Percentiles rank a stretch among this genome's conserved stretches.
These are phyloP conservation scores for Drechslerella coelobrocha DNA, from an alignment of 2,329 filamentous ascomycete genomes.

Conservation along the genomic window DNA sequence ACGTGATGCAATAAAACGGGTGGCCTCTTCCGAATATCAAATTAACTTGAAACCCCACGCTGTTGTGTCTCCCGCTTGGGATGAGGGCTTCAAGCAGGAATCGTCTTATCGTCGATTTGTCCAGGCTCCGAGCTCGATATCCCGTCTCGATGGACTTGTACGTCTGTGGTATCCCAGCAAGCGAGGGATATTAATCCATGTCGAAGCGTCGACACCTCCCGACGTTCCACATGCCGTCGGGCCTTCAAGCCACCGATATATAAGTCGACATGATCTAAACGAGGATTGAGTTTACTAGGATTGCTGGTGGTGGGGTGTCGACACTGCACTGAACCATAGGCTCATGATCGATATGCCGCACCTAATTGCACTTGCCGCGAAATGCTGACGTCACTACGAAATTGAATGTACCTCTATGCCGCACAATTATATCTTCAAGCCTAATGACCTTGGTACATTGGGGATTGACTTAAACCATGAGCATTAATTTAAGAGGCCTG, in stretches of 20 bases:
- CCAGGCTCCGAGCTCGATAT: not conserved
- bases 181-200: slow-evolving; percentile 1
- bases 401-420: too few species aligned
- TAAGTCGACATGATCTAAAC: slow-evolving; percentile 22
- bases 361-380: not conserved
- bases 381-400: not conserved
- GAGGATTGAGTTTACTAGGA: slow-evolving; percentile 2
- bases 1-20: slow-evolving; percentile 29
- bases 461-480: too few species aligned
- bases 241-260: slow-evolving; percentile 47
- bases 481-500: too few species aligned
- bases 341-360: not conserved
- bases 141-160: not conserved
- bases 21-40: slow-evolving; percentile 38
- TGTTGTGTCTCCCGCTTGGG: too few species aligned
- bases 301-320: not conserved
- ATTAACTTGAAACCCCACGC: not conserved
- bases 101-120: too few species aligned
- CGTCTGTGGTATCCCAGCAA: not conserved
- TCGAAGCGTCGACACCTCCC: not conserved
- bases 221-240: slow-evolving; percentile 18
- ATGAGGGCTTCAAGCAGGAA: too few species aligned
- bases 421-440: too few species aligned
- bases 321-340: not conserved
- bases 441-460: too few species aligned